Percentiles rank a stretch among this genome's conserved stretches.
These are phyloP conservation scores for Phytopythium delawarense DNA, from an alignment of 352 stramenopile genomes.

Conservation along the genomic window DNA sequence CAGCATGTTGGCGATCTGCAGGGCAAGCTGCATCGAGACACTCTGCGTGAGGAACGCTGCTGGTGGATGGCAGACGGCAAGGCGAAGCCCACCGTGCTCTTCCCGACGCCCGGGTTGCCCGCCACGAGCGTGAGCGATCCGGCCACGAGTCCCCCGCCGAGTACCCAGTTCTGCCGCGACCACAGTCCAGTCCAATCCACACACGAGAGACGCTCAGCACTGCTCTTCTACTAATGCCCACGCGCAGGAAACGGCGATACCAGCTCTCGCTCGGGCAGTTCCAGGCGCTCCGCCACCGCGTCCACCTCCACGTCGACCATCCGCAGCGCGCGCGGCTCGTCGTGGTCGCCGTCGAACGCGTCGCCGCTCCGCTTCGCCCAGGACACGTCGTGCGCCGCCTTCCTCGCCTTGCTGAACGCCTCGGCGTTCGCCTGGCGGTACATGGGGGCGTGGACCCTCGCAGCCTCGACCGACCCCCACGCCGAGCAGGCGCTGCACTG, in stretches of 20 bases:
- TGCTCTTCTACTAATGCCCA: not conserved
- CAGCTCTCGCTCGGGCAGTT: conserved; percentile 70
- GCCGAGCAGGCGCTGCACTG: conserved; percentile 84
- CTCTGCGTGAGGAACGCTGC: not conserved
- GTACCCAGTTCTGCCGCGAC: conserved; percentile 81
- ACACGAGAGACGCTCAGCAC: not conserved
- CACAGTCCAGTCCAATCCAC: not conserved
- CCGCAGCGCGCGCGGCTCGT: conserved; percentile 30
- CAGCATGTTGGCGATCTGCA: conserved; percentile 93
- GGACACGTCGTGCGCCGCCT: conserved; percentile 24
- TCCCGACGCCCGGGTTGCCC: conserved; percentile 93
- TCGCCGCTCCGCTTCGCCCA: conserved; percentile 21
- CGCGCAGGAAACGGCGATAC: conserved; percentile 10
- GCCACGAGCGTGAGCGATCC: conserved; percentile 94
- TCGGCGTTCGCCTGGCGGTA: conserved; percentile 63
- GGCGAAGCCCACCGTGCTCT: conserved; percentile 66
- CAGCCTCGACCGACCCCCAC: conserved; percentile 88
- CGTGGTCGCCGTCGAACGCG: conserved; percentile 7
- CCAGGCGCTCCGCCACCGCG: conserved; percentile 49
- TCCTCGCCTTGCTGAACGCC: conserved; percentile 34
- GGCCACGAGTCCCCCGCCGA: conserved; percentile 94
- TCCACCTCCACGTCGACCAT: conserved; percentile 73
- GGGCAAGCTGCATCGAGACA: conserved; percentile 51
- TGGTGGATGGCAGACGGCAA: not conserved
- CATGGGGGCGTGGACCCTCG: conserved; percentile 25